Evolutionary conservation across 1,284 basidiomycete genomes (phyloP).

Genomic region (Clitocybe nebularis): DNA sequence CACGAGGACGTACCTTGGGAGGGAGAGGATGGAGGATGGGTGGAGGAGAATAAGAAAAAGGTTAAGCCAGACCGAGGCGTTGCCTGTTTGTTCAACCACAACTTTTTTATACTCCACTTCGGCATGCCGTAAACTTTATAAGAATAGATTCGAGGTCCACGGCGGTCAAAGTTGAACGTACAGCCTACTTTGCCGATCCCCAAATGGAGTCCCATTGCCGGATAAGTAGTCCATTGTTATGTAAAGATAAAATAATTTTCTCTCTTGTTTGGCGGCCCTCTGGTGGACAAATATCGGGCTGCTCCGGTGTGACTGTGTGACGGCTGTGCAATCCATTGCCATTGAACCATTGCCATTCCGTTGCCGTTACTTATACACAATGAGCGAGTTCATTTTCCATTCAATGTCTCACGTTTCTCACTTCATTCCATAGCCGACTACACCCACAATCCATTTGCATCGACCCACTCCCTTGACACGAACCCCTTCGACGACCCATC

Average conservation of each 20-base stretch:
- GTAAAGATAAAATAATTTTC: no score
- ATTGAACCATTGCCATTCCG: not conserved
- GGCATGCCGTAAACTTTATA: no score
- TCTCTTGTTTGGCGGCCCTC: not conserved
- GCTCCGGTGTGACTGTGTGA: not conserved
- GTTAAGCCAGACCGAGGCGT: constrained; percentile 13
- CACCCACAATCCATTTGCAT: constrained; percentile 75
- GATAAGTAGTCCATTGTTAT: no score
- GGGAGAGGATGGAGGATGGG: constrained; percentile 19
- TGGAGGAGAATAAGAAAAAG: constrained; percentile 12
- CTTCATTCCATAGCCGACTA: constrained; percentile 30
- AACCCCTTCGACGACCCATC: constrained; percentile 82
- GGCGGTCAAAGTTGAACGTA: not conserved
- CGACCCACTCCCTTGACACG: constrained; percentile 75
- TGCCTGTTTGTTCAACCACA: constrained; percentile 3
- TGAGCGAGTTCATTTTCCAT: constrained; percentile 15
- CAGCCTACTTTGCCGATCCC: not conserved
- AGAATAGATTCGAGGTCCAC: no score
- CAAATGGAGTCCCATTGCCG: not conserved
- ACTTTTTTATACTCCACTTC: constrained; percentile 11
- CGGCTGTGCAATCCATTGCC: not conserved
- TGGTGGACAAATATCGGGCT: not conserved
- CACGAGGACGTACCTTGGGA: constrained; percentile 23
- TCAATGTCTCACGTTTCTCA: not conserved
- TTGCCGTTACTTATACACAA: constrained; percentile 15